Percentiles rank a stretch among this genome's conserved stretches.
Evolutionary conservation across 768 basidiomycete genomes (phyloP).

Genomic region (Pulveroboletus sp.): DNA sequence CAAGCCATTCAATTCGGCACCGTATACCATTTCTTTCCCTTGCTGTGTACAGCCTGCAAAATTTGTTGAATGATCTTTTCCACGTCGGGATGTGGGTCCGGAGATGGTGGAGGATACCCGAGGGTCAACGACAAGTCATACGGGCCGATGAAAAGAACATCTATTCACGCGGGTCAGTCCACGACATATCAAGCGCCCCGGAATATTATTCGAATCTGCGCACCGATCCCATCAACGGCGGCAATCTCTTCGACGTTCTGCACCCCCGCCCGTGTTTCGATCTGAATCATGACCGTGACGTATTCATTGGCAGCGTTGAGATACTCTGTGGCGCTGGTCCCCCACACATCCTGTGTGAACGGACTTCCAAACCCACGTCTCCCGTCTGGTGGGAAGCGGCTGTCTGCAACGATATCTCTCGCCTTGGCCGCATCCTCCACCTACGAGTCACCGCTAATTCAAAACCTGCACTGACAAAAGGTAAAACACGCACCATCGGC

Average conservation of each 20-base stretch:
- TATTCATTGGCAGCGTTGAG: constrained; percentile 53
- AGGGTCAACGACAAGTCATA: constrained; percentile 65
- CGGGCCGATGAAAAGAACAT: constrained; percentile 62
- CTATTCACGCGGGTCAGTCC: constrained; percentile 21
- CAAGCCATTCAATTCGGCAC: constrained; percentile 1
- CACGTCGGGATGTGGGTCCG: constrained; percentile 63
- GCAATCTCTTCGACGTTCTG: constrained; percentile 60
- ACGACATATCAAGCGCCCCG: too few species aligned
- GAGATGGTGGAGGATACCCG: constrained; percentile 58
- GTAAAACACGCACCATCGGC: constrained; percentile 60
- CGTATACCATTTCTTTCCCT: constrained; percentile 68
- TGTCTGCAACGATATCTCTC: constrained; percentile 51
- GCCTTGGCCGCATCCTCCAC: constrained; percentile 59
- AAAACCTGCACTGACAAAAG: too few species aligned
- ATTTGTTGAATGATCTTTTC: constrained; percentile 59
- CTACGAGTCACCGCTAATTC: too few species aligned
- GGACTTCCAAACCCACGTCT: constrained; percentile 65
- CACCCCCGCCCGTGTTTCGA: constrained; percentile 61
- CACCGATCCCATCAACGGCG: constrained; percentile 60
- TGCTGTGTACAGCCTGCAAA: constrained; percentile 45
- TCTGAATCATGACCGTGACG: constrained; percentile 61
- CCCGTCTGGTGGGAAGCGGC: constrained; percentile 61
- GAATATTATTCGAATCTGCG: constrained; percentile 15
- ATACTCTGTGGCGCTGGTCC: constrained; percentile 50
- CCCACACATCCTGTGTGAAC: constrained; percentile 60